A percentile compares a stretch with the other conserved stretches of the same genome.
Evolutionary conservation across 148 eudicot species (phyloP).

Genomic region (Fagopyrum homotropicum): DNA sequence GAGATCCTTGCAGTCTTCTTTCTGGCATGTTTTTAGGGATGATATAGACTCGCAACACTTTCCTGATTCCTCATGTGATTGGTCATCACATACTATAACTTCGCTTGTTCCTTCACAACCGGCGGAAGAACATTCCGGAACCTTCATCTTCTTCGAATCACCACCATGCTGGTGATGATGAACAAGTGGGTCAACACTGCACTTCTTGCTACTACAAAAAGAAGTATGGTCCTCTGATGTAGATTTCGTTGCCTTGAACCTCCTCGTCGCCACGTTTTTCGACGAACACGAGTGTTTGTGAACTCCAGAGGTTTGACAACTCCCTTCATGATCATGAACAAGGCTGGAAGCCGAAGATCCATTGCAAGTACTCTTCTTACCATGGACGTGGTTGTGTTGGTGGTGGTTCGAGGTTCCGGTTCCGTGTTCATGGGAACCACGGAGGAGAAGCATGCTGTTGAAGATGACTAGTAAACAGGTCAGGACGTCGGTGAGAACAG

Average conservation of each 20-base stretch:
- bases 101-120: neutral
- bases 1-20: constrained; percentile 9
- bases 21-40: neutral
- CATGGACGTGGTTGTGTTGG: constrained; percentile 25
- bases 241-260: neutral
- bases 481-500: constrained; percentile 70
- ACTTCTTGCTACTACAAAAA: neutral
- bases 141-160: neutral
- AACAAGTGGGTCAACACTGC: constrained; percentile 7
- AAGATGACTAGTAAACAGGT: constrained; percentile 74
- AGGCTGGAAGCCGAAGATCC: neutral
- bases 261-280: neutral
- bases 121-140: neutral
- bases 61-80: neutral
- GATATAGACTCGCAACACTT: neutral
- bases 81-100: neutral
- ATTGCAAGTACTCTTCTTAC: constrained; percentile 16
- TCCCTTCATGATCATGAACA: constrained; percentile 10
- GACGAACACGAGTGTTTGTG: constrained; percentile 1
- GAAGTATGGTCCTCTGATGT: neutral
- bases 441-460: constrained; percentile 79
- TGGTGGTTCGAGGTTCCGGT: constrained; percentile 20
- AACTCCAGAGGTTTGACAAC: neutral
- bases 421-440: constrained; percentile 19
- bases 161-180: neutral